Conservation (phyloP, 2,329 filamentous ascomycete species). For the Chaetomium sp. region DNA sequence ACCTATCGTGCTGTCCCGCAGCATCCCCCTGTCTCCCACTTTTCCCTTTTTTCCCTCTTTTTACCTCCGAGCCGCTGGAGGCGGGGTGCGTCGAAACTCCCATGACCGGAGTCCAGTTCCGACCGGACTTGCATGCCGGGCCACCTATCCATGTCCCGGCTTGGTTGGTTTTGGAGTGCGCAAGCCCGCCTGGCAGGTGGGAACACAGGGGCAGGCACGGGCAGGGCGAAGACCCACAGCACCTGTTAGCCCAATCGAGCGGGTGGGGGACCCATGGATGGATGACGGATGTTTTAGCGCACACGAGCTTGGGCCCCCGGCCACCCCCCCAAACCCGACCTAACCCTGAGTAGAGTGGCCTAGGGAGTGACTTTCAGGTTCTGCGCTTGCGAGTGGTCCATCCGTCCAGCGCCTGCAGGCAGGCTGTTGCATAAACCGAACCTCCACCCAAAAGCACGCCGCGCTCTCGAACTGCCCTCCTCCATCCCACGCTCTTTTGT, state of each 20-base stretch:
- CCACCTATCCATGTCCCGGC: background rate
- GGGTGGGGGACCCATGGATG: conserved; percentile 27
- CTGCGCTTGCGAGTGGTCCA: conserved; percentile 29
- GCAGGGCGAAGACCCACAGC: conserved; percentile 22
- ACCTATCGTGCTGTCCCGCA: background rate
- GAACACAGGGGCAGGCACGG: conserved; percentile 12
- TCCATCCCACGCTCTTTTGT: conserved; percentile 21
- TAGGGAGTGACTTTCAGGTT: conserved; percentile 23
- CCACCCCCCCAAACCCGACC: background rate
- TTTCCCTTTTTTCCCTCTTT: background rate
- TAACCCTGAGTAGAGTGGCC: conserved; percentile 8
- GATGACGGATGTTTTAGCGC: conserved; percentile 29
- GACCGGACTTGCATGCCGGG: background rate
- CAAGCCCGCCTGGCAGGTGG: conserved; percentile 12
- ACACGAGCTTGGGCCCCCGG: conserved; percentile 30
- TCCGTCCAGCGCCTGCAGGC: conserved; percentile 14
- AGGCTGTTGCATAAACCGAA: conserved; percentile 35
- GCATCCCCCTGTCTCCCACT: background rate
- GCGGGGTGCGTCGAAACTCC: conserved; percentile 18
- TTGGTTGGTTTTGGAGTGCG: conserved; percentile 15
- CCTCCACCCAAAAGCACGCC: conserved; percentile 34
- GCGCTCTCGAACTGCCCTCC: conserved; percentile 27
- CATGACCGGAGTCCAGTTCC: background rate
- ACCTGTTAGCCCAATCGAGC: conserved; percentile 31
- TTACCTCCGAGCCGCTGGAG: conserved; percentile 24